phyloP scores from a whole-genome alignment of 2,329 filamentous ascomycete genomes.

The Arthrobotrys entomopaga region DNA sequence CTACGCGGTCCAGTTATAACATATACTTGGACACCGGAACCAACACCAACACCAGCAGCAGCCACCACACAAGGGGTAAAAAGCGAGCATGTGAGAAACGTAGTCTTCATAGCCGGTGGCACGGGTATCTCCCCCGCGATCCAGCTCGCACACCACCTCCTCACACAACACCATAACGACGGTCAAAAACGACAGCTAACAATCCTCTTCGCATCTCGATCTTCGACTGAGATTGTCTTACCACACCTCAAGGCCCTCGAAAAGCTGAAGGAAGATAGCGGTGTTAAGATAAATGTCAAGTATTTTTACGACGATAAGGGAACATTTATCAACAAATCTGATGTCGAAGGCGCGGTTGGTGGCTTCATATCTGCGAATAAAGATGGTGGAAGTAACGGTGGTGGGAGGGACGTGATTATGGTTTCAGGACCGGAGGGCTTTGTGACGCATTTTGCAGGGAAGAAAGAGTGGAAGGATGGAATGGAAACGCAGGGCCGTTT shows the following conservation, averaged over 20 bases:
- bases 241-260: slow-evolving; percentile 72
- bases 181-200: slow-evolving; percentile 66
- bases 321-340: slow-evolving; percentile 76
- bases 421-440: slow-evolving; percentile 94
- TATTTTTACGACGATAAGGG: slow-evolving; percentile 47
- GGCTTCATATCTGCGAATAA: slow-evolving; percentile 63
- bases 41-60: slow-evolving; percentile 60
- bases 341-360: slow-evolving; percentile 72
- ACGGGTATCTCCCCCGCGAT: slow-evolving; percentile 92
- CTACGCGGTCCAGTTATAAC: slow-evolving; percentile 82
- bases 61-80: too few species aligned
- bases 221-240: slow-evolving; percentile 58
- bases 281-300: slow-evolving; percentile 73
- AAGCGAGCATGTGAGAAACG: slow-evolving; percentile 65
- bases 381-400: slow-evolving; percentile 56
- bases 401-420: slow-evolving; percentile 74
- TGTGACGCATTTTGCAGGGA: slow-evolving; percentile 79
- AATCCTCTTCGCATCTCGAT: slow-evolving; percentile 77
- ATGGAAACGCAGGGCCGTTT: slow-evolving; percentile 79
- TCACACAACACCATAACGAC: slow-evolving; percentile 61
- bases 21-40: slow-evolving; percentile 67
- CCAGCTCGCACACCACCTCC: slow-evolving; percentile 76
- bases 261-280: slow-evolving; percentile 67
- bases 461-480: slow-evolving; percentile 78
- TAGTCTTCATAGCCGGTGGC: slow-evolving; percentile 85